These are phyloP conservation scores for Decorospora gaudefroyi DNA, from an alignment of 2,329 filamentous ascomycete species.

Conservation along the genomic window DNA sequence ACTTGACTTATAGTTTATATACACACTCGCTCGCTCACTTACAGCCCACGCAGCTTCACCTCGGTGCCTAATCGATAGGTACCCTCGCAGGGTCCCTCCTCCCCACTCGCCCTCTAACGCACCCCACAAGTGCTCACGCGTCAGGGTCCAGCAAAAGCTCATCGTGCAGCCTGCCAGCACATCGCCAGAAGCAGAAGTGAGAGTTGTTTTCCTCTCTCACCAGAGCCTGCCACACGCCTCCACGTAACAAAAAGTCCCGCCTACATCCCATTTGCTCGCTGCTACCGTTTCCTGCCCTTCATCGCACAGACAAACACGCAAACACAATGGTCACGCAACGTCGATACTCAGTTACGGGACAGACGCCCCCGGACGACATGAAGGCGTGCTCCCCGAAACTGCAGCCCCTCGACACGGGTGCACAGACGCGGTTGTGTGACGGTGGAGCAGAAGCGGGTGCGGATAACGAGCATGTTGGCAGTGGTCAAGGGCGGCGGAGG, in stretches of 20 bases:
- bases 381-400: conserved; percentile 44
- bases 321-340: conserved; percentile 41
- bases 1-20: conserved; percentile 5
- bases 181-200: conserved; percentile 9
- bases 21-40: conserved; percentile 5
- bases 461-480: conserved; percentile 22
- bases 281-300: too few relatives aligned
- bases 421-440: conserved; percentile 40
- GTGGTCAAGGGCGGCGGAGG: conserved; percentile 24
- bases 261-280: too few relatives aligned
- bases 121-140: conserved; percentile 36
- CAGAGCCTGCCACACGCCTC: conserved; percentile 17
- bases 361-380: conserved; percentile 44
- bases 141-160: conserved; percentile 15
- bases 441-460: conserved; percentile 19
- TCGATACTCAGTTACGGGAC: conserved; percentile 46
- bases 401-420: conserved; percentile 44
- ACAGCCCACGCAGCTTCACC: conserved; percentile 6
- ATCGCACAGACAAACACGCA: not conserved
- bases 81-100: conserved; percentile 13
- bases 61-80: conserved; percentile 28
- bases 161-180: conserved; percentile 33
- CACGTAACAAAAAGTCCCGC: too few relatives aligned
- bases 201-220: too few relatives aligned
- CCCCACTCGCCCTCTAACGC: conserved; percentile 26